Conservation (phyloP, 2,329 filamentous ascomycete genomes). For the Plectosphaerella sp. region DNA sequence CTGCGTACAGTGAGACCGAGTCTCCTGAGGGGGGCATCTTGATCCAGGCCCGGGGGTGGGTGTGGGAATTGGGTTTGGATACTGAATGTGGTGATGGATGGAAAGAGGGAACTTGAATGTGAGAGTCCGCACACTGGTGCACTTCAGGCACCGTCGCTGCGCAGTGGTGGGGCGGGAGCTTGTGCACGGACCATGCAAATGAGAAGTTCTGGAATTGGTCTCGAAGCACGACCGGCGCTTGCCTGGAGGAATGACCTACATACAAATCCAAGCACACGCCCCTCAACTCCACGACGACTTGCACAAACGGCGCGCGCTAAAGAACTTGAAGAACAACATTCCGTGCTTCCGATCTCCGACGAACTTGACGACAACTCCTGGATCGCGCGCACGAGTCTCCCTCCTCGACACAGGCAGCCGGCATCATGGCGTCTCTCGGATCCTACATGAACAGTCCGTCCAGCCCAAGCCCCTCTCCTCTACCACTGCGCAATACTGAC, state of each 20-base stretch:
- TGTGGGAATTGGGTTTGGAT: not conserved
- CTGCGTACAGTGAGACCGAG: slow-evolving; percentile 51
- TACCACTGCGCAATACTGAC: not conserved
- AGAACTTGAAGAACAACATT: no score
- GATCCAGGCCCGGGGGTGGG: no score
- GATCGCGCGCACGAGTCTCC: no score
- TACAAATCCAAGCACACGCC: no score
- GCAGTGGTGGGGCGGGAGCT: not conserved
- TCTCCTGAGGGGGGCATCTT: not conserved
- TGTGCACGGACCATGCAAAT: not conserved
- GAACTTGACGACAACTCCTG: no score
- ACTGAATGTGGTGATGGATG: not conserved
- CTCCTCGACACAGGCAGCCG: not conserved
- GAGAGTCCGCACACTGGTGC: not conserved
- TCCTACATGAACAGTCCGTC: slow-evolving; percentile 38
- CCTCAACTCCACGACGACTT: no score
- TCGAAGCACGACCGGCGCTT: no score
- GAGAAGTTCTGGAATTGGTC: no score
- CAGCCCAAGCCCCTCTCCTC: not conserved
- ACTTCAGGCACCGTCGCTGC: not conserved
- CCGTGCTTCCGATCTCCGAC: no score
- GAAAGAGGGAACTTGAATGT: not conserved
- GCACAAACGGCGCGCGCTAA: no score
- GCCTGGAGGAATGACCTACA: no score
- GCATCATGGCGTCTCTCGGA: slow-evolving; percentile 38